Evolutionary conservation across 805 yeast genomes (phyloP).

Genomic region (Millerago galiae): DNA sequence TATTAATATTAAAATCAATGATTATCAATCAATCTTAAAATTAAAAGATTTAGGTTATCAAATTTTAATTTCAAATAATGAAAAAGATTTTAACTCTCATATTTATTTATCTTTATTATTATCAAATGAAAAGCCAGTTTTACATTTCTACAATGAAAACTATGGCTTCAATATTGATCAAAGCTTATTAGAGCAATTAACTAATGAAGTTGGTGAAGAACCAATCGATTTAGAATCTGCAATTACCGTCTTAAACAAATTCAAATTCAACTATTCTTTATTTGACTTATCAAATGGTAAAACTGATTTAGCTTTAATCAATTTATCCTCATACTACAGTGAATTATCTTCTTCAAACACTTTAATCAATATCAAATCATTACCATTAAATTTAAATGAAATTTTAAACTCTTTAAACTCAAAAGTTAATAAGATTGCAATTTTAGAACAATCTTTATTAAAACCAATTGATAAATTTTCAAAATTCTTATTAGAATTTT

Average conservation of each 20-base stretch:
- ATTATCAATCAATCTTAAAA: constrained; percentile 64
- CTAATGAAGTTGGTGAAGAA: constrained; percentile 4
- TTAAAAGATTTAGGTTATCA: constrained; percentile 64
- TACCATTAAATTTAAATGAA: constrained; percentile 44
- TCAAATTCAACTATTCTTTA: constrained; percentile 1
- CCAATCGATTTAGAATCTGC: constrained; percentile 6
- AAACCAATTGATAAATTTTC: constrained; percentile 42
- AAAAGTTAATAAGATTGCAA: constrained; percentile 42
- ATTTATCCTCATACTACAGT: constrained; percentile 53
- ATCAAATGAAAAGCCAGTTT: constrained; percentile 51
- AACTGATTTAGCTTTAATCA: constrained; percentile 11
- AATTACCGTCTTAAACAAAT: constrained; percentile 4
- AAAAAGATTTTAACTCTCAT: constrained; percentile 45
- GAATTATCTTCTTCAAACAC: constrained; percentile 33
- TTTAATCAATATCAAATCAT: constrained; percentile 63
- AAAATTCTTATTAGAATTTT: constrained; percentile 70
- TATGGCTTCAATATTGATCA: constrained; percentile 1
- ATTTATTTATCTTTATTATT: constrained; percentile 54
- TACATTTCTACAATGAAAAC: constrained; percentile 55
- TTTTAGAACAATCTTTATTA: constrained; percentile 53
- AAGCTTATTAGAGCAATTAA: neutral
- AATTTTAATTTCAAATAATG: constrained; percentile 59
- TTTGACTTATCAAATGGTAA: constrained; percentile 5
- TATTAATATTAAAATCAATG: constrained; percentile 59
- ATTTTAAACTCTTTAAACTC: constrained; percentile 43